Base-by-base conservation (phyloP, 148 eudicot genomes). In the Fagopyrum tataricum region DNA sequence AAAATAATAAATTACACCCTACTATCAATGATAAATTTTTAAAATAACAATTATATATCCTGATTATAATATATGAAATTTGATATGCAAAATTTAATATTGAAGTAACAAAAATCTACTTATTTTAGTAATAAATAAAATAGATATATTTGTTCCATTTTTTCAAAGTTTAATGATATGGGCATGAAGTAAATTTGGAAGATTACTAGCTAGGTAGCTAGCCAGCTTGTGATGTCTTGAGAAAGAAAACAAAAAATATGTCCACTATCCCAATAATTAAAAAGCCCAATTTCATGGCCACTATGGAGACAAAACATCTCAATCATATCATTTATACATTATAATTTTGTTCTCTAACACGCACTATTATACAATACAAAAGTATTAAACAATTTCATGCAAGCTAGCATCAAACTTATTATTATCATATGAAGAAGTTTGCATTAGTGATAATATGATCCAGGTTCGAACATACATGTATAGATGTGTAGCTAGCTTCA, bases 211-310 rank as follows among this genome's bases (percentile, higher is more conserved):
- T 55, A 20, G 61, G 4, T 55, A 55, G 61, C 40, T 61, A 61
- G 67, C n/a, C 17, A 61, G 40, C 67, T 61, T 61, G 41, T 61
- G 17, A 61, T 9, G 41, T 24, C 41, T 6, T 58, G 21, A 58
- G 17, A 24, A 24, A 61, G 17, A 61, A 64, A 37, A 64, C 31
- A 31, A 39, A 37, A 31, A 8, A 64, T 5, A 64, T 64, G 44
- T 5, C 44, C 69, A 64, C 44, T 37, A 64, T 64, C 69, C 69
- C 44, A 64, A 64, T 64, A 31, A 64, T 64, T 64, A 64, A 64
- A 55, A 64, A 64, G 69, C 69, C 69, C 69, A 64, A 64, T 39
- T 39, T 64, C 20, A 15, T 64, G 69, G 20, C 69, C 43, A 64
- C 43, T 23, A 64, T 37, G 37, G 69, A 64, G 69, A 64, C 69